Base-by-base conservation (phyloP, 768 basidiomycete genomes). In the Suillus clintonianus region DNA sequence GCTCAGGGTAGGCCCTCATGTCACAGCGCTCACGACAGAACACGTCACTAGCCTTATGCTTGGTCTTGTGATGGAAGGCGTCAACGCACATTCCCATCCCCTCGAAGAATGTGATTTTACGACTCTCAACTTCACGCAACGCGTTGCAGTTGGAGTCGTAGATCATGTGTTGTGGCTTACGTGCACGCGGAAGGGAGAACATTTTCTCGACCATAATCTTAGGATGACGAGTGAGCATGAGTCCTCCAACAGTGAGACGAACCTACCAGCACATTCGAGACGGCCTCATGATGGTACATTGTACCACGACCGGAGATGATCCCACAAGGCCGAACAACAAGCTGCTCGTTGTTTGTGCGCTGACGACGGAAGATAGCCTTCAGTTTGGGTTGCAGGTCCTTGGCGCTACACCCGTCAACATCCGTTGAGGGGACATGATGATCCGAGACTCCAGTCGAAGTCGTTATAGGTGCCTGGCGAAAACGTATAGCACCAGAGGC, bases 61-160 rank as follows among this genome's bases (percentile, higher is more conserved):
- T 67, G 32, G 70, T 65, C 27, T 65, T 74, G 70, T 79, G 78
- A 59, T 80, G 79, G 53, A 78, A 80, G 3, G 76, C 78, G 60
- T 80, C 78, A 1, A 80, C 77, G 9, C 75, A 68, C 24, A 77
- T 62, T 5, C 70, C 69, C 37, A 74, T 64, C 13, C 62, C 34
- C 30, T 68, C 30, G 51, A 70, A 69, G 19, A 69, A 65, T 2
- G 62, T 41, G 3, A 47, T 13, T 0, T 45, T 45, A 2, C 9
- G 3, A 22, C 43, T 45, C 43, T 45, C 63, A 27, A 71, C 59
- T 53, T 75, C 69, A 56, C 63, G 0, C 45, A n/a, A 54, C 69
- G 75, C 48, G 2, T 45, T 45, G 4, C 43, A 45, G 9, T 72
- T 71, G 53, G 67, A 71, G 64, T 77, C 75, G 60, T 68, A 76